phyloP scores from a whole-genome alignment of 2,329 filamentous ascomycete genomes.

The Penicillium sp. region DNA sequence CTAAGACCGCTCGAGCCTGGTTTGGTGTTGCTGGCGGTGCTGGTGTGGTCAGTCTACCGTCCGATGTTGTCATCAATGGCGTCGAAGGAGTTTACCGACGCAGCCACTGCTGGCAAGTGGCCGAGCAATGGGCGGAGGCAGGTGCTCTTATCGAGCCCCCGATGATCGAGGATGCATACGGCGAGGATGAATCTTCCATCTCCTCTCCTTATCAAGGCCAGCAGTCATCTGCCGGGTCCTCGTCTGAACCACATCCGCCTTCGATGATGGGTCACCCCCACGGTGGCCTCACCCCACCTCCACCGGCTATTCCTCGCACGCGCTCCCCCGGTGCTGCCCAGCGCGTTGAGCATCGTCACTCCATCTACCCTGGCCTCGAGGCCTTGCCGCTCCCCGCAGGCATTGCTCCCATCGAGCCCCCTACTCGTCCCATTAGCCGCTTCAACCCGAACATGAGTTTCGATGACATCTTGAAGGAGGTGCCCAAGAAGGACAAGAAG shows the following conservation, averaged over 20 bases:
- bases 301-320: constrained; percentile 39
- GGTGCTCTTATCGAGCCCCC: constrained; percentile 38
- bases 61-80: constrained; percentile 66
- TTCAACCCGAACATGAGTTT: constrained; percentile 54
- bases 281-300: constrained; percentile 36
- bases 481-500: constrained; percentile 43
- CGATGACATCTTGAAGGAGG: constrained; percentile 50
- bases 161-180: constrained; percentile 38
- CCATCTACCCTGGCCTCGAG: constrained; percentile 49
- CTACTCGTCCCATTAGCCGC: constrained; percentile 41
- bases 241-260: constrained; percentile 37
- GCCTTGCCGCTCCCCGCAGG: constrained; percentile 47
- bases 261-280: constrained; percentile 35
- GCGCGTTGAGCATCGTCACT: constrained; percentile 43
- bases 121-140: constrained; percentile 61
- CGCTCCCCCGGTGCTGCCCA: constrained; percentile 34
- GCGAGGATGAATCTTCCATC: constrained; percentile 41
- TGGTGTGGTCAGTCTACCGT: constrained; percentile 63
- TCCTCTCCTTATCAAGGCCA: constrained; percentile 42
- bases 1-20: constrained; percentile 49
- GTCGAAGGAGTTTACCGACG: constrained; percentile 69
- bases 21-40: constrained; percentile 63
- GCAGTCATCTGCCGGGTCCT: constrained; percentile 41
- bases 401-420: constrained; percentile 45
- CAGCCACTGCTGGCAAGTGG: constrained; percentile 69